Conservation (phyloP, 176 grass and related monocot genomes). For the Otatea glauca region DNA sequence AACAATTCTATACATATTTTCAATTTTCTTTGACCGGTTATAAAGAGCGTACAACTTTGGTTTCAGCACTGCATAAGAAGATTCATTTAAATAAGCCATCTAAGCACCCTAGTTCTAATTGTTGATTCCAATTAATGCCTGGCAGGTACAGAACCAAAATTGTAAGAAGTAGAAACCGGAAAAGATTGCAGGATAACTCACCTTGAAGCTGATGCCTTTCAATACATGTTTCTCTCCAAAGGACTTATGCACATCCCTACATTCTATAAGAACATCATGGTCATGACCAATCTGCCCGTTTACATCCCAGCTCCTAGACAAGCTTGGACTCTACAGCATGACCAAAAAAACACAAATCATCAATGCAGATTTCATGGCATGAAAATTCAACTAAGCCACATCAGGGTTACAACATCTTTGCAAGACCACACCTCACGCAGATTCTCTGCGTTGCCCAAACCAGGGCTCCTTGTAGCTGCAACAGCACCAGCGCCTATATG, state of each 20-base stretch:
- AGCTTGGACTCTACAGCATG: conserved; percentile 57
- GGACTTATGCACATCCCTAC: conserved; percentile 89
- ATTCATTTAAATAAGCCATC: conserved; percentile 3
- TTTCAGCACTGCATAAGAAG: conserved; percentile 11
- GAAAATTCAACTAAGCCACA: conserved; percentile 6
- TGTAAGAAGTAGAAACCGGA: neutral
- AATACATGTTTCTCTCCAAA: conserved; percentile 92
- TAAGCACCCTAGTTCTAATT: neutral
- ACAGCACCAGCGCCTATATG: conserved; percentile 18
- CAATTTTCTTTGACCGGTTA: conserved; percentile 21
- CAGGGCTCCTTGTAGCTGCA: conserved; percentile 45
- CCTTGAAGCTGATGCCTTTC: conserved; percentile 90
- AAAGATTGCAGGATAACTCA: conserved; percentile 40
- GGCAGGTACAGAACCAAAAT: neutral
- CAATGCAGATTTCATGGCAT: conserved; percentile 21
- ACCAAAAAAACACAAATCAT: neutral
- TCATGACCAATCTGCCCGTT: conserved; percentile 46
- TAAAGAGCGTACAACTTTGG: neutral
- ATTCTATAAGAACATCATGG: conserved; percentile 80
- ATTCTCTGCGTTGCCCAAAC: conserved; percentile 54
- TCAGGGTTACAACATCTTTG: conserved; percentile 2
- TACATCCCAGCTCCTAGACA: conserved; percentile 52
- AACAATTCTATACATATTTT: neutral
- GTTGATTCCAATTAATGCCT: neutral
- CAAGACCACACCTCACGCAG: conserved; percentile 44